Evolutionary conservation across 176 grass and related monocot species (phyloP).

Genomic region (Saccharum spontaneum): DNA sequence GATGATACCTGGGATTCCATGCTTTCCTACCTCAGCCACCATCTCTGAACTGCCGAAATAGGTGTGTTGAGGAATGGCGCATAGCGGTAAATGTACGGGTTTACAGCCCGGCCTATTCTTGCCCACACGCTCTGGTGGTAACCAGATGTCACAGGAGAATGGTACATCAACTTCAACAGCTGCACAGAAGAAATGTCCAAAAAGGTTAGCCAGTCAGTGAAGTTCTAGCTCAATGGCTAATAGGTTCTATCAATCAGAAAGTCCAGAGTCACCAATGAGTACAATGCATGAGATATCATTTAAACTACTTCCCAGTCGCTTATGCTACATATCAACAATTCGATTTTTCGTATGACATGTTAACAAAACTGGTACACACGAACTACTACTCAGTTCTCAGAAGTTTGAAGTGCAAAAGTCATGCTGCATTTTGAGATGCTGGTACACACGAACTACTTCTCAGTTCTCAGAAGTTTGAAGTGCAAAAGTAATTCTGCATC

Average conservation of each 20-base stretch:
- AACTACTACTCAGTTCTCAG: not conserved
- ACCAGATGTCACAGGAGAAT: conserved; percentile 64
- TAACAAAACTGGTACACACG: not conserved
- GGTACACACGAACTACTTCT: not conserved
- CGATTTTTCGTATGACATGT: not conserved
- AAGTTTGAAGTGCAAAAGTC: not conserved
- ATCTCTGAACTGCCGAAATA: conserved; percentile 74
- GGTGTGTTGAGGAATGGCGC: conserved; percentile 69
- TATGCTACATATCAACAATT: not conserved
- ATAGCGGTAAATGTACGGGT: conserved; percentile 66
- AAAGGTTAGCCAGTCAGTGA: conserved; percentile 6
- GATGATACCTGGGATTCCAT: not conserved
- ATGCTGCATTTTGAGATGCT: not conserved
- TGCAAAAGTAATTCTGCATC: not conserved
- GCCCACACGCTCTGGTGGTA: conserved; percentile 88
- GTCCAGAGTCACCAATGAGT: not conserved
- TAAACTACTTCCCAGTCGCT: not conserved
- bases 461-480: not conserved
- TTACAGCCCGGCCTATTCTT: conserved; percentile 61
- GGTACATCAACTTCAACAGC: conserved; percentile 93
- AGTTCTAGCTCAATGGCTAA: conserved; percentile 9
- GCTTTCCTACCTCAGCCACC: conserved; percentile 82
- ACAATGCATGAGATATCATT: not conserved
- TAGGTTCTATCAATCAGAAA: not conserved
- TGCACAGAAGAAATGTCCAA: conserved; percentile 36